phyloP scores from a whole-genome alignment of 2,329 filamentous ascomycete species.

The Aspergillus arachidicola region DNA sequence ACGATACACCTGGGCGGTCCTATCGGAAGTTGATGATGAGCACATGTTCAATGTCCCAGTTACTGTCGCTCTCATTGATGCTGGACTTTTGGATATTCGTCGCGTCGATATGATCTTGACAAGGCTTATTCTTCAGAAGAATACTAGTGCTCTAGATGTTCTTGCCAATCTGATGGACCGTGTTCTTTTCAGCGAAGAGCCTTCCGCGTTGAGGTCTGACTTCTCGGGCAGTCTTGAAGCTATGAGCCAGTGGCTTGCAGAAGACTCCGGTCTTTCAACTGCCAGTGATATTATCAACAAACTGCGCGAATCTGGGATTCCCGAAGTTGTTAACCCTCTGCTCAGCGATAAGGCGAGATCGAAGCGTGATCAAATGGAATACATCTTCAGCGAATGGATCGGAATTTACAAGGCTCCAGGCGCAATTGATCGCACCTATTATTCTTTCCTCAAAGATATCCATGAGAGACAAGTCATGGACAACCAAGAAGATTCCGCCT shows the following conservation, averaged over 20 bases:
- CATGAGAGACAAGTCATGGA: constrained; percentile 73
- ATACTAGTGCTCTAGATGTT: constrained; percentile 73
- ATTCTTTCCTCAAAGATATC: constrained; percentile 82
- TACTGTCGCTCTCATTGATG: constrained; percentile 62
- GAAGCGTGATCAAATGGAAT: constrained; percentile 83
- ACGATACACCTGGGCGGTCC: constrained; percentile 52
- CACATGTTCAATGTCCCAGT: constrained; percentile 65
- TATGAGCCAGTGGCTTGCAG: constrained; percentile 77
- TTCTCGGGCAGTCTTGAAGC: constrained; percentile 81
- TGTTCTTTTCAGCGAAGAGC: constrained; percentile 75
- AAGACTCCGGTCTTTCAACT: constrained; percentile 67
- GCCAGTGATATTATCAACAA: constrained; percentile 73
- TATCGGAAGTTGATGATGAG: constrained; percentile 58
- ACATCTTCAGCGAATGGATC: constrained; percentile 95
- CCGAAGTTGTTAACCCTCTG: constrained; percentile 57
- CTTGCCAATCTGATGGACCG: constrained; percentile 79
- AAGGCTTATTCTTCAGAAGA: constrained; percentile 70
- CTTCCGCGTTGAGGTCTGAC: constrained; percentile 78
- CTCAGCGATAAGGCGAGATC: constrained; percentile 60
- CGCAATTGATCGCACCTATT: constrained; percentile 70
- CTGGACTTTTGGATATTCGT: constrained; percentile 62
- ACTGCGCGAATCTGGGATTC: constrained; percentile 57
- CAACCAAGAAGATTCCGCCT: constrained; percentile 72
- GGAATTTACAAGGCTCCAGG: constrained; percentile 77
- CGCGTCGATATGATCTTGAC: constrained; percentile 72